phyloP scores from a whole-genome alignment of 116 monocot species.

The Zostera marina region DNA sequence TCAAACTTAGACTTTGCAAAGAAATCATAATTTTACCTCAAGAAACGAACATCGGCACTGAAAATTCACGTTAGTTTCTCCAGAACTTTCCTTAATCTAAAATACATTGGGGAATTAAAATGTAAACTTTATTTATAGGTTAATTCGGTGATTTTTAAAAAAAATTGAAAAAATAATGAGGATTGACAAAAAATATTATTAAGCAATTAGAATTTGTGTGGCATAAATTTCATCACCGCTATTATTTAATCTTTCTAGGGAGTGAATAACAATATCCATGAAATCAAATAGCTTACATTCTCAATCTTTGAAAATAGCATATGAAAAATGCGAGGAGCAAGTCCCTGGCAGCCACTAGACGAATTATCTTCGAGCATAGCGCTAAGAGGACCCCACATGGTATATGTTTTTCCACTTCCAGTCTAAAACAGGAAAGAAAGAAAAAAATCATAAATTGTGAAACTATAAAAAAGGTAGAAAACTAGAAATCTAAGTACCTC shows the following conservation, averaged over 20 bases:
- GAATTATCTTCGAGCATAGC: slow-evolving; percentile 54
- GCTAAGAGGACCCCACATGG: slow-evolving; percentile 85
- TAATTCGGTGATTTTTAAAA: too few species aligned
- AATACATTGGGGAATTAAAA: slow-evolving; percentile 2
- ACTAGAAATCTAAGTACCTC: slow-evolving; percentile 28
- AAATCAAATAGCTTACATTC: slow-evolving; percentile 21
- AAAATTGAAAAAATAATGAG: too few species aligned
- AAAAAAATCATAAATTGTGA: neutral
- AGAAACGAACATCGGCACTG: slow-evolving; percentile 88
- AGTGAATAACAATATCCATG: neutral
- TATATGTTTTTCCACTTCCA: slow-evolving; percentile 92
- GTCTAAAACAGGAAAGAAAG: slow-evolving; percentile 20
- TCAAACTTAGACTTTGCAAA: neutral
- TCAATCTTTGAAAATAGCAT: slow-evolving; percentile 67
- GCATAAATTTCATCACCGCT: too few species aligned
- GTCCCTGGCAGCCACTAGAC: slow-evolving; percentile 29
- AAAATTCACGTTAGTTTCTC: slow-evolving; percentile 33
- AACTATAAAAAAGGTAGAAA: neutral
- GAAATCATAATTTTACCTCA: slow-evolving; percentile 33
- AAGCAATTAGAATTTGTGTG: neutral
- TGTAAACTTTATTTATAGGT: neutral
- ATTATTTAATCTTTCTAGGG: too few species aligned
- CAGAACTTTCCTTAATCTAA: slow-evolving; percentile 31
- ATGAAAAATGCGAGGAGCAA: slow-evolving; percentile 74
- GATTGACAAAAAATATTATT: neutral